A percentile compares a stretch with the other conserved stretches of the same genome.
Evolutionary conservation across 129 eudicot species (phyloP).

Genomic region (Pulicaria dysenterica): DNA sequence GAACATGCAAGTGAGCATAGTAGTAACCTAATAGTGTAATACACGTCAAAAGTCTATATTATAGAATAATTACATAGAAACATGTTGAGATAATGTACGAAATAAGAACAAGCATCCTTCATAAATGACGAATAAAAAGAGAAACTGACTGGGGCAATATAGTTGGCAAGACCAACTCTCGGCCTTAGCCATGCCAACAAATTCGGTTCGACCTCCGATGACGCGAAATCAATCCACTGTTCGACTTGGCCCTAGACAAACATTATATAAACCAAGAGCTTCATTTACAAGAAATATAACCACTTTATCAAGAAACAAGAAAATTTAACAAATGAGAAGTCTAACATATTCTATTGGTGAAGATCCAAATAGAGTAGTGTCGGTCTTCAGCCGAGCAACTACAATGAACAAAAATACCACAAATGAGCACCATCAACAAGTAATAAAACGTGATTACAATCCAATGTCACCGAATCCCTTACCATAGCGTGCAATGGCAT

Average conservation of each 20-base stretch:
- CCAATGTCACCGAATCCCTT: conserved; percentile 14
- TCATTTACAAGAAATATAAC: not conserved
- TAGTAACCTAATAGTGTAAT: too few species aligned
- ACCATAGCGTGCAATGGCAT: conserved; percentile 96
- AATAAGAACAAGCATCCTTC: too few species aligned
- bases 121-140: not conserved
- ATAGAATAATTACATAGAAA: too few species aligned
- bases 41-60: too few species aligned
- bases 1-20: too few species aligned
- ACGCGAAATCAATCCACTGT: conserved; percentile 64
- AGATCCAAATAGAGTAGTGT: conserved; percentile 68
- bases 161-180: conserved; percentile 31
- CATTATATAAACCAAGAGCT: not conserved
- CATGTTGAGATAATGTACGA: too few species aligned
- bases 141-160: conserved; percentile 47
- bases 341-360: conserved; percentile 75
- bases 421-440: conserved; percentile 5
- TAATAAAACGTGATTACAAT: not conserved
- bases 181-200: conserved; percentile 42
- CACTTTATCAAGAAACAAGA: not conserved
- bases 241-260: conserved; percentile 48
- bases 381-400: conserved; percentile 61
- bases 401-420: conserved; percentile 17
- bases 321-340: not conserved
- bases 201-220: conserved; percentile 46